These are phyloP conservation scores for Cucumis variabilis DNA, from an alignment of 331 rosid genomes.

Conservation along the genomic window DNA sequence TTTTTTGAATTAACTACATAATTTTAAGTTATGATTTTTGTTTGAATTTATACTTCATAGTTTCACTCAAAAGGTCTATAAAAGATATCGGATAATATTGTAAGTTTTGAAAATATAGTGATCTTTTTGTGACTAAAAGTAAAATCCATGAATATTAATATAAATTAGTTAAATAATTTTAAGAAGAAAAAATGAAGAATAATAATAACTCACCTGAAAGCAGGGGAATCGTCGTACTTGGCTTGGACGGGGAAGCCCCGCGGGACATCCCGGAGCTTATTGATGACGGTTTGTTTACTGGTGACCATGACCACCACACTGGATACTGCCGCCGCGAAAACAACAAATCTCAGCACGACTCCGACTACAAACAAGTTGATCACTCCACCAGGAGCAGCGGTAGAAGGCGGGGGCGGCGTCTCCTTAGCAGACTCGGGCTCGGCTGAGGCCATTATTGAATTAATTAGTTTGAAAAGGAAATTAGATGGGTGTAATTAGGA, in stretches of 20 bases:
- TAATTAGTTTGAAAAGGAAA: neutral
- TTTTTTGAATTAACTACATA: no score
- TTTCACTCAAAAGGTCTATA: no score
- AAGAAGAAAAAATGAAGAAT: no score
- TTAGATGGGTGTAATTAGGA: neutral
- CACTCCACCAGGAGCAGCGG: constrained; percentile 29
- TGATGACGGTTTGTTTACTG: constrained; percentile 55
- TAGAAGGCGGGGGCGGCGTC: neutral
- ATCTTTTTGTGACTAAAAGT: no score
- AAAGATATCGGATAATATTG: no score
- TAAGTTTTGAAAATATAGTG: no score
- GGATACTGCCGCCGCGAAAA: constrained; percentile 71
- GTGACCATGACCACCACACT: constrained; percentile 72
- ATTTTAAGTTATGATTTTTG: no score
- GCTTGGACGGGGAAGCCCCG: constrained; percentile 33
- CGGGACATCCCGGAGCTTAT: constrained; percentile 1
- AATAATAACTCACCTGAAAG: constrained; percentile 61
- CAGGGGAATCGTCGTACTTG: constrained; percentile 78
- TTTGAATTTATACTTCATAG: no score
- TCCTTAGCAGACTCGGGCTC: constrained; percentile 40
- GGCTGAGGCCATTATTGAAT: neutral
- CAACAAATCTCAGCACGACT: constrained; percentile 55
- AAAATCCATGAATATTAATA: no score
- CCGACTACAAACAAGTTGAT: constrained; percentile 44
- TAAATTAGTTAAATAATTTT: no score